Evolutionary conservation across 208 protist species (phyloP), one percentile per base, ranked within the genome.

Genomic region (Kentomonas sorsogonicus): DNA sequence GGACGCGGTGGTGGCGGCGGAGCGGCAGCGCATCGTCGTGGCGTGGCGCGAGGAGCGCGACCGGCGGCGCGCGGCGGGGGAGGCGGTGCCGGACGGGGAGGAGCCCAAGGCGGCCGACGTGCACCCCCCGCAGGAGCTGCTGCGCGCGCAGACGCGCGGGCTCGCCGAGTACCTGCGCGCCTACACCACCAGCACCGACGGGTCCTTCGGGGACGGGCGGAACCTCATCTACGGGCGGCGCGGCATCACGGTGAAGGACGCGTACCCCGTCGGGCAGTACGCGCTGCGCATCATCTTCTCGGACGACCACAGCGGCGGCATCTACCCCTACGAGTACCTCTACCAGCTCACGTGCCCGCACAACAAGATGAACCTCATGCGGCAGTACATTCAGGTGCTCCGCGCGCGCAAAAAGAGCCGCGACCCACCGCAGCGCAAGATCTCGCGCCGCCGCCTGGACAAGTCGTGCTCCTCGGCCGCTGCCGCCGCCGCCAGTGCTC

Each of bases 271-370:
- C 31, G 89, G 89, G 11, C 87, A 77, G 63, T 96, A 96, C 65
- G 89, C 84, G 0, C 54, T 96, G 43, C 83, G 83, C 41, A 81
- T 96, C 43, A 65, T 79, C 44, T 96, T 94, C 59, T 89, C 81
- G 0, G 89, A 96, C 62, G 75, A 69, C 20, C 89, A 96, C 69
- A 66, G 45, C 0, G 83, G 83, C 36, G 89, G 89, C 33, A 86
- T 96, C 44, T 96, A 89, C 73, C 69, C 70, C 18, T 96, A 91
- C 56, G 83, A 88, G 41, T 93, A 91, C 60, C 57, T 95, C 0
- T 87, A 89, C 53, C 63, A 83, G 31, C 48, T 95, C 20, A 83
- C 74, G 0, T 53, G 60, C 0, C 57, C 69, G 0, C 56, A 40
- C 16, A 63, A 79, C 31, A 91, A 93, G 55, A 91, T 83, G 40